Evolutionary conservation across 495 filamentous ascomycete genomes (phyloP), one percentile per base, ranked within the genome.

Genomic region (Evansstolkia leycettana): DNA sequence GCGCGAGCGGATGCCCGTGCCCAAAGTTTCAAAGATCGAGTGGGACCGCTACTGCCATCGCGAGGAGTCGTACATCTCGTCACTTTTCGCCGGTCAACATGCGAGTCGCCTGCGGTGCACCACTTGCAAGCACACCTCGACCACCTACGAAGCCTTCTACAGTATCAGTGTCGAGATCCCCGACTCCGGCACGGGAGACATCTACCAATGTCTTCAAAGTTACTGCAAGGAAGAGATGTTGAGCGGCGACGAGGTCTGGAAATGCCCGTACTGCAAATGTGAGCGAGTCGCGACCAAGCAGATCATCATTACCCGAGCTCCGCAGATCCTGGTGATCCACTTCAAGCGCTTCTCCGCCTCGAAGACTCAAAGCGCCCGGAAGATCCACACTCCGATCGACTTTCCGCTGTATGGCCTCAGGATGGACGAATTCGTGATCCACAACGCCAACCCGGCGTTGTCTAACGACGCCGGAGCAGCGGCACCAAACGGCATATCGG

Each of bases 121-220:
- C 1, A 75, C 70, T 4, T 85, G 80, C 48, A 62, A 64, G 18
- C 67, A 63, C 25, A 83, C 77, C 0, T 78, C 73, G 11, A 84
- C 80, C 5, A 83, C 77, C 6, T 82, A 82, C 51, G 78, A 80
- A 41, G 69, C 75, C 4, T 83, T 83, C 50, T 80, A 75, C 51
- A 72, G 66, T 42, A 75, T 82, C 48, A 73, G 67, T 28, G 73
- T 82, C 3, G 76, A 81, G 40, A 82, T 82, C 18, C 77, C 77
- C 0, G 47, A 61, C 0, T 56, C 54, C 1, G 67, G 67, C 1
- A 60, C 60, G 2, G 58, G 60, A 1, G 64, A 75, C 32, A 65
- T 83, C 17, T 61, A 74, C 33, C 71, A 80, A 36, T 84, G 81
- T 45, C 60, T 85, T 2, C 64, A 64, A 16, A 75, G 70, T 46